These are phyloP conservation scores for Isabelozyma gotoi DNA, from an alignment of 805 yeast species.

Conservation along the genomic window DNA sequence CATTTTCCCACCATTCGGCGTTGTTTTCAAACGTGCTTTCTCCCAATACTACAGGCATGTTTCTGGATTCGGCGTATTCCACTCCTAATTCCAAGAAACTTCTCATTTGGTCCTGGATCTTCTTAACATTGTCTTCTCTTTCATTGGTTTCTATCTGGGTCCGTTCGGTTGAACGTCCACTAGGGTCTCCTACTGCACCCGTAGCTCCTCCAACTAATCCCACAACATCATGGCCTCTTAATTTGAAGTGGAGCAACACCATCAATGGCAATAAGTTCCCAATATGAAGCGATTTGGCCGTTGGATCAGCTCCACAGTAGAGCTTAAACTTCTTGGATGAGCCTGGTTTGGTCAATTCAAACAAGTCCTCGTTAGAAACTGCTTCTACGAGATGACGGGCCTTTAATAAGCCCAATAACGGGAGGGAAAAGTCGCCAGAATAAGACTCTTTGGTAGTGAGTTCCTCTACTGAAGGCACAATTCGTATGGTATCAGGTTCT, in stretches of 20 bases:
- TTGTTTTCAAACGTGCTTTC: constrained; percentile 58
- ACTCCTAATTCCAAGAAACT: constrained; percentile 61
- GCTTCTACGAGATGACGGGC: constrained; percentile 37
- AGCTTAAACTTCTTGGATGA: constrained; percentile 47
- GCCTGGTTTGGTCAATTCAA: constrained; percentile 25
- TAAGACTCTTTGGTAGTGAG: constrained; percentile 18
- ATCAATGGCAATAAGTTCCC: constrained; percentile 89
- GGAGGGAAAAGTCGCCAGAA: constrained; percentile 21
- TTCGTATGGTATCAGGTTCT: constrained; percentile 33
- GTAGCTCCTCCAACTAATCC: constrained; percentile 95
- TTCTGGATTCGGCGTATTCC: constrained; percentile 57
- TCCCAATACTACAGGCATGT: constrained; percentile 24
- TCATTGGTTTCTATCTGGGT: constrained; percentile 50
- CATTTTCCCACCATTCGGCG: constrained; percentile 79
- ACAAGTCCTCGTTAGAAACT: constrained; percentile 37
- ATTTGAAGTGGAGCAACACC: constrained; percentile 77
- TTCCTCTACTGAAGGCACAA: constrained; percentile 35
- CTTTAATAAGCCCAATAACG: constrained; percentile 38
- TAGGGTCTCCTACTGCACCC: constrained; percentile 94
- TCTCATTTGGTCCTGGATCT: constrained; percentile 62
- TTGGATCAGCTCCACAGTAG: constrained; percentile 96
- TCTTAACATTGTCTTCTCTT: constrained; percentile 54
- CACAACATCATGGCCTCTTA: constrained; percentile 82
- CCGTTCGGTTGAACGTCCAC: constrained; percentile 84
- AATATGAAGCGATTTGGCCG: constrained; percentile 84